Conservation (phyloP, 2,329 filamentous ascomycete genomes). For the Monilinia polystroma region DNA sequence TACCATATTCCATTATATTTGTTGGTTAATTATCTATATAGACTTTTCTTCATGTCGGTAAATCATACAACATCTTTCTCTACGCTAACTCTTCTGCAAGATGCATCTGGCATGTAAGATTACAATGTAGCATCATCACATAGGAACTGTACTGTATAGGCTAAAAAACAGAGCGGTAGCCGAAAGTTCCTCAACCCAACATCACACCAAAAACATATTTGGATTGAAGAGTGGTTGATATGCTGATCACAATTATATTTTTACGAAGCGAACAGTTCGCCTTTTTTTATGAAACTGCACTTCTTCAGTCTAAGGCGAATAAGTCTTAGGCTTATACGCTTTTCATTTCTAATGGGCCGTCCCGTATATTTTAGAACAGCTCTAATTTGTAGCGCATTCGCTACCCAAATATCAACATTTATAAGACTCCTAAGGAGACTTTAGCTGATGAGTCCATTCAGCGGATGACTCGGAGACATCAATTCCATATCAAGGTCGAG, state of each 20-base stretch:
- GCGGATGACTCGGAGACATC: background rate
- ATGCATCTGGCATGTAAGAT: no score
- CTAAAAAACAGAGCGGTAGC: background rate
- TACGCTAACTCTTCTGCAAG: no score
- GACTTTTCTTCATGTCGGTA: background rate
- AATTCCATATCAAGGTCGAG: background rate
- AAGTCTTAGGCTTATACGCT: background rate
- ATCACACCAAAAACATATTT: constrained; percentile 9
- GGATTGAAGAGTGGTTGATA: background rate
- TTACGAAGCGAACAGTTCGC: background rate
- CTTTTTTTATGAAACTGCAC: background rate
- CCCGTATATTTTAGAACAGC: background rate
- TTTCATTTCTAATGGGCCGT: constrained; percentile 9
- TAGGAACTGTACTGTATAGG: background rate
- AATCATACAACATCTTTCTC: no score
- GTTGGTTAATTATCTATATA: no score
- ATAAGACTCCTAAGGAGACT: background rate
- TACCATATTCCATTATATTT: no score
- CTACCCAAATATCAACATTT: background rate
- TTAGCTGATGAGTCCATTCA: background rate
- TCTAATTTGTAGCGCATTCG: background rate
- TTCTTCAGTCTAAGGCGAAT: constrained; percentile 1
- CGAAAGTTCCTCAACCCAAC: background rate
- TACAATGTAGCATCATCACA: background rate
- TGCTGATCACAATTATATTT: constrained; percentile 22